These are phyloP conservation scores for Moesziomyces antarcticus DNA, from an alignment of 1,284 basidiomycete species.

Conservation along the genomic window DNA sequence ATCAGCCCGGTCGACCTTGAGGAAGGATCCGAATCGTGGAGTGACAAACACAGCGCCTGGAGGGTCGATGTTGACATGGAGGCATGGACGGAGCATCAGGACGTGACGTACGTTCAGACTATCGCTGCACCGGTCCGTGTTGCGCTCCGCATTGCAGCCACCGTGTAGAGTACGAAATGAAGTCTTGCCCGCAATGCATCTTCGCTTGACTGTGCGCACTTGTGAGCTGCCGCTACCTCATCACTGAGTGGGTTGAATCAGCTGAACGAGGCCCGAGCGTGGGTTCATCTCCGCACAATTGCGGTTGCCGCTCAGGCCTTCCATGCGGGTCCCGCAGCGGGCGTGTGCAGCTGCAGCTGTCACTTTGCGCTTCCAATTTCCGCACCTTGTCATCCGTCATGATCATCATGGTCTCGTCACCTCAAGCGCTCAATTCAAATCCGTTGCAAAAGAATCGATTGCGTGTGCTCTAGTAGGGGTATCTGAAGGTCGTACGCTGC, in stretches of 20 bases:
- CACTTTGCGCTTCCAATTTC: background rate
- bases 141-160: slow-evolving; percentile 11
- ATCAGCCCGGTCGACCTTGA: slow-evolving; percentile 9
- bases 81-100: slow-evolving; percentile 16
- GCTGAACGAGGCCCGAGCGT: too few relatives aligned
- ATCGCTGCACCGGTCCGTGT: slow-evolving; percentile 16
- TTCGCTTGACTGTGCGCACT: too few relatives aligned
- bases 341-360: background rate
- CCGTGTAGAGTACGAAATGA: background rate
- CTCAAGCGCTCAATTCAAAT: background rate
- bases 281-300: too few relatives aligned
- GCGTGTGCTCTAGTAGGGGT: slow-evolving; percentile 55
- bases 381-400: background rate
- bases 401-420: background rate
- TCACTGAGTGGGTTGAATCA: too few relatives aligned
- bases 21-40: background rate
- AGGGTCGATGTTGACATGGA: slow-evolving; percentile 20
- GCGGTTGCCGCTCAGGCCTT: too few relatives aligned
- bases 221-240: too few relatives aligned
- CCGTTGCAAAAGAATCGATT: background rate
- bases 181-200: too few relatives aligned
- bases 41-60: slow-evolving; percentile 5
- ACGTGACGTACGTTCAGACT: slow-evolving; percentile 18
- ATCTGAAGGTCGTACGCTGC: slow-evolving; percentile 62
- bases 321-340: background rate